These are phyloP conservation scores for Cercospora nicotianae DNA, from an alignment of 2,329 filamentous ascomycete genomes.

Conservation along the genomic window DNA sequence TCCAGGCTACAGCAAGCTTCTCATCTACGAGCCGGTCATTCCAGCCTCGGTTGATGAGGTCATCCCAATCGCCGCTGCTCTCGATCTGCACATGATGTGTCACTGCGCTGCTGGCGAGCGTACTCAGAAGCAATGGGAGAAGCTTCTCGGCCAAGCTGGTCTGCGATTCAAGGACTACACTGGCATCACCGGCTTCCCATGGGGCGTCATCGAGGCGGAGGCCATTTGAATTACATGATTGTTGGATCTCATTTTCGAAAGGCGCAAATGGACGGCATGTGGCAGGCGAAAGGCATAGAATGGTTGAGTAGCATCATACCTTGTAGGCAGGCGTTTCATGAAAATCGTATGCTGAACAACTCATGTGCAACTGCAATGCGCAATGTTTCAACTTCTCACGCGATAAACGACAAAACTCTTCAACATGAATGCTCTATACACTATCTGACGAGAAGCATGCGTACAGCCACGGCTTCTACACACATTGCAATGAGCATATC, in stretches of 20 bases:
- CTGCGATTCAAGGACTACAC: not conserved
- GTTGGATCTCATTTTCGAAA: not conserved
- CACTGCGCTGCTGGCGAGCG: not conserved
- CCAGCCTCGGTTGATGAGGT: constrained; percentile 17
- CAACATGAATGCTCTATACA: no score
- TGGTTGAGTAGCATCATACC: not conserved
- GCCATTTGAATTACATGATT: not conserved
- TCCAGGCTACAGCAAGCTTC: constrained; percentile 28
- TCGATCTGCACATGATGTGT: constrained; percentile 48
- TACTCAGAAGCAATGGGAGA: not conserved
- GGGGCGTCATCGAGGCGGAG: not conserved
- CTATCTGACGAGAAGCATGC: no score
- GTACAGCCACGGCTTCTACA: no score
- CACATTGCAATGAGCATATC: no score
- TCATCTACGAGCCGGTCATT: constrained; percentile 31
- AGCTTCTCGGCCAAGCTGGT: not conserved
- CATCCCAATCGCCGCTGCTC: constrained; percentile 10
- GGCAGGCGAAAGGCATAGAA: not conserved
- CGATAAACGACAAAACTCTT: no score
- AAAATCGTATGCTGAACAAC: not conserved
- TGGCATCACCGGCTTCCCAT: not conserved
- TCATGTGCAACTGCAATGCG: not conserved
- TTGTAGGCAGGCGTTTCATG: not conserved
- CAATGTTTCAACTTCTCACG: no score
- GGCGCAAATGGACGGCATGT: not conserved